Percentiles rank a stretch among this genome's conserved stretches.
These are phyloP conservation scores for Aaosphaeria arxii DNA, from an alignment of 2,329 filamentous ascomycete genomes.

Conservation along the genomic window DNA sequence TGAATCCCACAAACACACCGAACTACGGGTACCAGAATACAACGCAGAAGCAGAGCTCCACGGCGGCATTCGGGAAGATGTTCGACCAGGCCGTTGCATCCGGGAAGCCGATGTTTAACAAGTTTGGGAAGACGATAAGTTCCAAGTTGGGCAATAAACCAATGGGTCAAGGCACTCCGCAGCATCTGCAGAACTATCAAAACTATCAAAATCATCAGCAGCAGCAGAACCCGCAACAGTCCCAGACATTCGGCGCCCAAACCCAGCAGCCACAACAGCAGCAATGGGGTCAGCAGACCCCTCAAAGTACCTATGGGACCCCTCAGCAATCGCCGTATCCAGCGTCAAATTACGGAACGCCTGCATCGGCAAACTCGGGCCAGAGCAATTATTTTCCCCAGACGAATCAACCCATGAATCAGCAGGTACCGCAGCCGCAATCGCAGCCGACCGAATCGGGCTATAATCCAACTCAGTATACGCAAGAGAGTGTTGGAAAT, in stretches of 20 bases:
- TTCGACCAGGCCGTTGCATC: constrained; percentile 35
- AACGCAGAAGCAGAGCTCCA: constrained; percentile 12
- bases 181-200: constrained; percentile 28
- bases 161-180: constrained; percentile 15
- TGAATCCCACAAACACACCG: constrained; percentile 2
- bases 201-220: constrained; percentile 31
- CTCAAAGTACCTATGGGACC: constrained; percentile 15
- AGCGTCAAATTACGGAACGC: constrained; percentile 20
- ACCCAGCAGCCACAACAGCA: constrained; percentile 11
- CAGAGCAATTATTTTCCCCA: constrained; percentile 27
- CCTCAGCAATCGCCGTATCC: constrained; percentile 24
- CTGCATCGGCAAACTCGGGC: constrained; percentile 14
- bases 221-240: constrained; percentile 8
- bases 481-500: constrained; percentile 7
- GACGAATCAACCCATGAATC: constrained; percentile 12
- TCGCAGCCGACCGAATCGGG: constrained; percentile 7
- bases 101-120: constrained; percentile 35
- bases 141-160: constrained; percentile 30
- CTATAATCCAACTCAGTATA: constrained; percentile 10
- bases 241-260: constrained; percentile 2
- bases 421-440: constrained; percentile 12
- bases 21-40: constrained; percentile 2
- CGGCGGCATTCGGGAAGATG: constrained; percentile 26
- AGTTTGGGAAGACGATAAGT: constrained; percentile 34
- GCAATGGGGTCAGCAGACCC: not conserved